phyloP scores from a whole-genome alignment of 148 eudicot genomes.

The Cornus suecica region DNA sequence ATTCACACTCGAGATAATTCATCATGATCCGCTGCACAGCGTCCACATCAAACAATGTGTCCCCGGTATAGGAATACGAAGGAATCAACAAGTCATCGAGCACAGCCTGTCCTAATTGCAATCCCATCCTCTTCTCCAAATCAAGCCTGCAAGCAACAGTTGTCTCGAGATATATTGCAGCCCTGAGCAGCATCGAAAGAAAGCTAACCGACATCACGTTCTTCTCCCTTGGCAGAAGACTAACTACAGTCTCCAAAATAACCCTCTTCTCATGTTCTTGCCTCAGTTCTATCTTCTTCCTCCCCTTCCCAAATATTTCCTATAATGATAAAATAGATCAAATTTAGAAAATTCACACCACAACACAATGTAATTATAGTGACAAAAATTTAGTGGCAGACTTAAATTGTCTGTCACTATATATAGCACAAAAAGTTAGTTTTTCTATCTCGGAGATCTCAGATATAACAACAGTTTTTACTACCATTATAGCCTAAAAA shows the following conservation, averaged over 20 bases:
- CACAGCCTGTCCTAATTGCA: conserved; percentile 78
- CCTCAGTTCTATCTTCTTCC: conserved; percentile 73
- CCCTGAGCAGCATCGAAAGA: conserved; percentile 81
- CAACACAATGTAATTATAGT: too few species aligned
- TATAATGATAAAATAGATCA: conserved; percentile 24
- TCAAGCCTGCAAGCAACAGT: conserved; percentile 90
- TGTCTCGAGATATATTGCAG: conserved; percentile 75
- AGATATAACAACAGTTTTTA: too few species aligned
- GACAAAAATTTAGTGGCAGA: too few species aligned
- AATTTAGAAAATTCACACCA: neutral
- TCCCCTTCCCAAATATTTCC: conserved; percentile 72
- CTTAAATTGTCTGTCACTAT: too few species aligned
- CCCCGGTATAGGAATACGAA: conserved; percentile 74
- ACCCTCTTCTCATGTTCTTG: conserved; percentile 87
- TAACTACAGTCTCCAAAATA: conserved; percentile 79
- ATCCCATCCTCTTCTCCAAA: conserved; percentile 83
- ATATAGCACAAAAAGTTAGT: too few species aligned
- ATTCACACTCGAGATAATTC: conserved; percentile 57
- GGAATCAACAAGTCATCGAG: conserved; percentile 89
- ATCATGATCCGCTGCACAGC: conserved; percentile 67
- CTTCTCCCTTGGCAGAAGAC: conserved; percentile 83
- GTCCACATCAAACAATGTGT: conserved; percentile 81
- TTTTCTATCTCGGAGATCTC: too few species aligned
- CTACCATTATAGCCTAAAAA: too few species aligned
- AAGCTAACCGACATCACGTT: conserved; percentile 77